These are phyloP conservation scores for Paraphaeosphaeria minitans DNA, from an alignment of 2,329 filamentous ascomycete genomes.

Conservation along the genomic window DNA sequence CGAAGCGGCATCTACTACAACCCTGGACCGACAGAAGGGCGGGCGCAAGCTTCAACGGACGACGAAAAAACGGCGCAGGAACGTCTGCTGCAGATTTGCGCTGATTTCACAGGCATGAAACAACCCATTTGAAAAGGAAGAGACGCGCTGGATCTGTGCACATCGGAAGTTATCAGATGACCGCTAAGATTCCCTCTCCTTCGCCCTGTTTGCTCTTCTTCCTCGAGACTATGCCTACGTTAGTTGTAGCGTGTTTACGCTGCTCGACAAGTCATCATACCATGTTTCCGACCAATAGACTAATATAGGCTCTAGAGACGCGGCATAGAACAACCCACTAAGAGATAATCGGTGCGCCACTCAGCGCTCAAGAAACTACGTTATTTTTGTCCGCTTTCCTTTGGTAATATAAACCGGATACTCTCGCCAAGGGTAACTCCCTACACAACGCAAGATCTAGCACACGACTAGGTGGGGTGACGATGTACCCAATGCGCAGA, in stretches of 20 bases:
- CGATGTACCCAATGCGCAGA: neutral
- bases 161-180: neutral
- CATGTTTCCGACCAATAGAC: neutral
- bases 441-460: neutral
- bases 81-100: constrained; percentile 48
- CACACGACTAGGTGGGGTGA: neutral
- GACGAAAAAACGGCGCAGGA: constrained; percentile 53
- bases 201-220: neutral
- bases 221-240: neutral
- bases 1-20: constrained; percentile 49
- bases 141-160: neutral
- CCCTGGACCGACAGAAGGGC: constrained; percentile 34
- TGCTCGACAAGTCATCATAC: neutral
- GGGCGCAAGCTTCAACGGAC: constrained; percentile 33
- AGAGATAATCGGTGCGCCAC: neutral
- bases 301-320: no score
- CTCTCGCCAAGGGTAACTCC: neutral
- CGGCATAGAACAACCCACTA: neutral
- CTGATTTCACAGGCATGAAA: constrained; percentile 43
- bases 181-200: neutral
- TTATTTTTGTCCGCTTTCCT: neutral
- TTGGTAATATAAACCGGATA: neutral
- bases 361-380: neutral
- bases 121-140: constrained; percentile 23
- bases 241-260: neutral